Conservation (phyloP, 2,329 filamentous ascomycete species). For the Fusarium hainanense region DNA sequence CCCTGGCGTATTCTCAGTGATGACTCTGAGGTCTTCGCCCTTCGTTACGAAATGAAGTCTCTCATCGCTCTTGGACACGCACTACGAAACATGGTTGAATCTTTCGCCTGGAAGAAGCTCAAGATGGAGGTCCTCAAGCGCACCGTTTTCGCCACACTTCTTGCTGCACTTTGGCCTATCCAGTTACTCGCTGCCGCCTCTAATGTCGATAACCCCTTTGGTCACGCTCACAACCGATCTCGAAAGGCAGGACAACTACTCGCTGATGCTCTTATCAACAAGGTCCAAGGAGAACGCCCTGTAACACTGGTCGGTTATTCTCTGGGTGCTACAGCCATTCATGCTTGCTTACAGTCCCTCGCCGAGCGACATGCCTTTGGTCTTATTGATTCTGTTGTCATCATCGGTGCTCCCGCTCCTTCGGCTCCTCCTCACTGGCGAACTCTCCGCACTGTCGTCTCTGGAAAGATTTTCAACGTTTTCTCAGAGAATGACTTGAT, state of each 20-base stretch:
- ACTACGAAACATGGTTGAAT: constrained; percentile 76
- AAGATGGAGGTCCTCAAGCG: constrained; percentile 79
- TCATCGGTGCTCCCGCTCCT: constrained; percentile 85
- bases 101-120: constrained; percentile 78
- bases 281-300: constrained; percentile 82
- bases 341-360: constrained; percentile 80
- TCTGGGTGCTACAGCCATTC: constrained; percentile 83
- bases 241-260: constrained; percentile 84
- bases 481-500: constrained; percentile 90
- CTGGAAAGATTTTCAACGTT: constrained; percentile 86
- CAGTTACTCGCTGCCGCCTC: constrained; percentile 73
- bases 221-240: constrained; percentile 77
- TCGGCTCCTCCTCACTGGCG: constrained; percentile 79
- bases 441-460: constrained; percentile 79
- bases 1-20: constrained; percentile 82
- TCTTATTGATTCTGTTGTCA: constrained; percentile 81
- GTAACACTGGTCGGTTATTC: constrained; percentile 86
- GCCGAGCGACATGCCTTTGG: constrained; percentile 85
- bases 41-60: constrained; percentile 84
- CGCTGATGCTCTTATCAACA: constrained; percentile 84
- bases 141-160: constrained; percentile 75
- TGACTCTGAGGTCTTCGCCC: constrained; percentile 82
- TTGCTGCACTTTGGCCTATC: constrained; percentile 77
- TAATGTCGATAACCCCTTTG: constrained; percentile 84
- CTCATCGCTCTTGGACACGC: constrained; percentile 80